Evolutionary conservation across 768 basidiomycete species (phyloP).

Genomic region (Hericium alpestre): DNA sequence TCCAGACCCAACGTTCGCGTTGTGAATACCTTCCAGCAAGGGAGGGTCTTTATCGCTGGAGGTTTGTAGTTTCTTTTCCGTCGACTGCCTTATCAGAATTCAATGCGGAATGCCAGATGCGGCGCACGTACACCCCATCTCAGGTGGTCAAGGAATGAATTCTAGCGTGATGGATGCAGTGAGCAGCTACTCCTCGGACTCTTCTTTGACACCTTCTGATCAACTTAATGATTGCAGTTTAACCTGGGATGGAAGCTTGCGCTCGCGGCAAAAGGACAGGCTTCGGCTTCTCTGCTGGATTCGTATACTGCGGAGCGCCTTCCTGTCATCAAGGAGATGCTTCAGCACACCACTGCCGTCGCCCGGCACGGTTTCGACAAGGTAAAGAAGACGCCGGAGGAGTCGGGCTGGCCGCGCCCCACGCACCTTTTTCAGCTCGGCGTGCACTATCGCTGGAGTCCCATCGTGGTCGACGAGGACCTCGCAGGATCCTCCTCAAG

Average conservation of each 20-base stretch:
- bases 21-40: constrained; percentile 7
- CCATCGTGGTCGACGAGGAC: constrained; percentile 9
- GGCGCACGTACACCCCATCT: constrained; percentile 1
- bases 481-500: background rate
- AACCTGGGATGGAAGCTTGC: constrained; percentile 14
- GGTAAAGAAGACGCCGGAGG: background rate
- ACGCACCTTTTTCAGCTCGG: constrained; percentile 3
- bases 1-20: constrained; percentile 11
- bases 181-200: background rate
- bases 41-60: constrained; percentile 13
- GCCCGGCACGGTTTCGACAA: background rate
- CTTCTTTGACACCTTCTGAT: background rate
- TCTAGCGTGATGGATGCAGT: constrained; percentile 1
- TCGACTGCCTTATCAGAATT: constrained; percentile 1
- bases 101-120: background rate
- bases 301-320: constrained; percentile 12
- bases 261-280: constrained; percentile 7
- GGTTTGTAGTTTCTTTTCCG: constrained; percentile 8
- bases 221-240: background rate
- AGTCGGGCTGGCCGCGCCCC: background rate
- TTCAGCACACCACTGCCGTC: constrained; percentile 5
- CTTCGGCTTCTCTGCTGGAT: constrained; percentile 5
- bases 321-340: constrained; percentile 12
- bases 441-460: constrained; percentile 11
- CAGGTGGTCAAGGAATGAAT: constrained; percentile 4